Base-by-base conservation (phyloP, 2,329 filamentous ascomycete genomes). In the Ophiocordyceps australis region DNA sequence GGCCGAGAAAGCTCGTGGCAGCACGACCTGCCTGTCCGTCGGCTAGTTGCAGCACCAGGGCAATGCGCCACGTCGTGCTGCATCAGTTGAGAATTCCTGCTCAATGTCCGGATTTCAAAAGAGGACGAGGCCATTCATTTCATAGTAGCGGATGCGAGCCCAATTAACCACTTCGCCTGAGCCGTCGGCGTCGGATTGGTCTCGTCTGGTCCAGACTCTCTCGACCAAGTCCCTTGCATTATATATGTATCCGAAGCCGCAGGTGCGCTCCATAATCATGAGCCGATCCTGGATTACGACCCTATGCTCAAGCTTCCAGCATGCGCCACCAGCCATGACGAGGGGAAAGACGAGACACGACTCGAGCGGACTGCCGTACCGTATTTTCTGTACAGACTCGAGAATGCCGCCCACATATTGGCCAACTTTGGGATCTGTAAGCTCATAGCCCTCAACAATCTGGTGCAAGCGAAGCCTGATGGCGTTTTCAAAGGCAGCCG, bases 221-320 rank as follows among this genome's bases (percentile, higher is more conserved):
- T 55, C 49, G 3, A 56, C 40, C 9, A 57, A 32, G 20, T 50
- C 45, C 20, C 52, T 35, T 1, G 49, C 47, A 18, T 52, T 47
- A 19, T 52, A 46, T 4, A 57, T 49, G 36, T 57, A 54, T 4
- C 47, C 47, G 28, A 57, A 57, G 0, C 53, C 52, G 16, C 51
- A 43, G 0, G 52, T 56, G 18, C 50, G 41, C 34, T 57, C 53
- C 50, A 57, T 56, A 10, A 57, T 46, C 36, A 55, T 41, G 25
- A 55, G 38, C 5, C 51, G 38, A 31, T 55, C 49, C 21, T 49
- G 49, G 9, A 54, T 46, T 9, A 52, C 35, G 29, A 52, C 41
- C 1, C 49, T 40, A 20, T 56, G 48, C 31, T 51, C 47, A 14
- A 45, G 30, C 5, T 37, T 37, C 31, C 41, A 45, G 28, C 50